Evolutionary conservation across 2,329 filamentous ascomycete genomes (phyloP).

Genomic region (Aureobasidium zeae): DNA sequence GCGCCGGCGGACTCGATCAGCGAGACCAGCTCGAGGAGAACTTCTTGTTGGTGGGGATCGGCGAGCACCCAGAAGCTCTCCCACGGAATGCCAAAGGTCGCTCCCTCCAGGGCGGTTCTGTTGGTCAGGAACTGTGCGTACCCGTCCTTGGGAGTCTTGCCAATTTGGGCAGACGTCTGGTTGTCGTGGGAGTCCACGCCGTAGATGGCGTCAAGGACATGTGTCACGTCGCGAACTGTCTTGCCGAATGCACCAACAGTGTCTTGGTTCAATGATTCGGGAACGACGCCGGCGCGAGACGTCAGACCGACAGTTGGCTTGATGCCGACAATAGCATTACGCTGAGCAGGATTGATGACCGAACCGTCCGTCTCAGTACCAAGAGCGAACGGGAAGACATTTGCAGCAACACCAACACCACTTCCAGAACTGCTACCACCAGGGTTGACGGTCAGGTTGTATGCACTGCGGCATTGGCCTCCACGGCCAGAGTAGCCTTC

Average conservation of each 20-base stretch:
- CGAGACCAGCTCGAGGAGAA: slow-evolving; percentile 42
- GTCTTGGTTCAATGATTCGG: slow-evolving; percentile 59
- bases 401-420: slow-evolving; percentile 54
- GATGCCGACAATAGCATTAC: slow-evolving; percentile 61
- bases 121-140: slow-evolving; percentile 50
- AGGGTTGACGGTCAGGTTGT: slow-evolving; percentile 59
- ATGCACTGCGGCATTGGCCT: slow-evolving; percentile 55
- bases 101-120: slow-evolving; percentile 47
- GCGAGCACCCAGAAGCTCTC: slow-evolving; percentile 59
- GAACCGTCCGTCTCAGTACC: slow-evolving; percentile 65
- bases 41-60: slow-evolving; percentile 45
- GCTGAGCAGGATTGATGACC: slow-evolving; percentile 61
- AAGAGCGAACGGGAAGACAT: slow-evolving; percentile 53
- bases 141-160: slow-evolving; percentile 45
- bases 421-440: slow-evolving; percentile 61
- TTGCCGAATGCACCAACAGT: slow-evolving; percentile 58
- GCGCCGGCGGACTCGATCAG: slow-evolving; percentile 54
- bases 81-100: slow-evolving; percentile 64
- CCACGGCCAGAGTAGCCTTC: slow-evolving; percentile 58
- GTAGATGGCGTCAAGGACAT: slow-evolving; percentile 59
- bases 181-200: slow-evolving; percentile 56
- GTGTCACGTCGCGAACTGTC: slow-evolving; percentile 59
- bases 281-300: slow-evolving; percentile 49
- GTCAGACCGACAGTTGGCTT: slow-evolving; percentile 69
- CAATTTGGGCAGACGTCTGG: slow-evolving; percentile 52